These are phyloP conservation scores for Gastrolobium villosum DNA, from an alignment of 306 rosid genomes.

Conservation along the genomic window DNA sequence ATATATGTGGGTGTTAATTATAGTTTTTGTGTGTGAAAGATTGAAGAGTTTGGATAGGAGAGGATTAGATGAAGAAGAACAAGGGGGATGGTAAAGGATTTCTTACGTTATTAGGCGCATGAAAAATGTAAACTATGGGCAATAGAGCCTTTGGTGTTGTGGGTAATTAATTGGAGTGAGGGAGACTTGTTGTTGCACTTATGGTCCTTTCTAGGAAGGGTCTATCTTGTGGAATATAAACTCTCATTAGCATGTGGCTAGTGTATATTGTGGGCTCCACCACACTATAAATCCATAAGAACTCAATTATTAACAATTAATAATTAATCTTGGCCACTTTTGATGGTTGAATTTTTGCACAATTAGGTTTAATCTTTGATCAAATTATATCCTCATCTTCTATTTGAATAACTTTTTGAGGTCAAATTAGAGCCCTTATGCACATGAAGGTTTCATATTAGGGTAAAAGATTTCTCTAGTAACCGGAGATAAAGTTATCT, in stretches of 20 bases:
- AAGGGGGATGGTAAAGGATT: slow-evolving; percentile 13
- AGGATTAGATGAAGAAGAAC: background rate
- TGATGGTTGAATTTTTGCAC: slow-evolving; percentile 34
- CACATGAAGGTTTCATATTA: background rate
- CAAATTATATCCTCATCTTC: background rate
- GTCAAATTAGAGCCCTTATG: background rate
- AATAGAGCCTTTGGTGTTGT: slow-evolving; percentile 28
- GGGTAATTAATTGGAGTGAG: background rate
- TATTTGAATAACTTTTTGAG: background rate
- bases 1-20: background rate
- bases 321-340: slow-evolving; percentile 20
- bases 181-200: background rate
- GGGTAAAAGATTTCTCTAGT: too few relatives aligned
- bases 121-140: slow-evolving; percentile 49
- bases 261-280: slow-evolving; percentile 41
- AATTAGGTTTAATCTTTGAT: background rate
- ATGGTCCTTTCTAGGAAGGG: slow-evolving; percentile 3
- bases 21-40: background rate
- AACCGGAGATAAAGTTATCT: too few relatives aligned
- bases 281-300: background rate
- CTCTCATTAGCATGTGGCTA: slow-evolving; percentile 45
- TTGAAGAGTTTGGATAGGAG: background rate
- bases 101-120: slow-evolving; percentile 58
- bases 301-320: slow-evolving; percentile 32
- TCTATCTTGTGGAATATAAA: slow-evolving; percentile 39